Conservation (phyloP, 306 rosid species). For the Erythrophleum fordii region DNA sequence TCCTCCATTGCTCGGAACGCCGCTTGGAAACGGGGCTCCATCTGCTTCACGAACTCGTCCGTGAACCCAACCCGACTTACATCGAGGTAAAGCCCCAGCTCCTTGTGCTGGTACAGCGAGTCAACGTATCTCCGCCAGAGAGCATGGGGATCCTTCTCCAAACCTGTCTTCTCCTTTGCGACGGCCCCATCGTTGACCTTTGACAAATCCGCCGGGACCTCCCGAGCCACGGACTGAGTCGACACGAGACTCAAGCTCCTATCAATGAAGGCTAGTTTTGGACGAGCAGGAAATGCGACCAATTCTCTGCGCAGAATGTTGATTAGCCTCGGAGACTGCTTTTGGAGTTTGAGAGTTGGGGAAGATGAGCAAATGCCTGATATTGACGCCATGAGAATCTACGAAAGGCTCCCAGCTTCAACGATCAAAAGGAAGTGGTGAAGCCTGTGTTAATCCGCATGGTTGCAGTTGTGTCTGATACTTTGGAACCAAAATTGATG, state of each 20-base stretch:
- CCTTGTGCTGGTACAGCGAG: constrained; percentile 94
- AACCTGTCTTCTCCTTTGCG: constrained; percentile 27
- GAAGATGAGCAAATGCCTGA: constrained; percentile 78
- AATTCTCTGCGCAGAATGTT: constrained; percentile 40
- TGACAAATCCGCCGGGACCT: constrained; percentile 55
- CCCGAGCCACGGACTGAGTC: constrained; percentile 66
- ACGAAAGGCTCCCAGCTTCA: neutral
- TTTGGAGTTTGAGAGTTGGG: constrained; percentile 57
- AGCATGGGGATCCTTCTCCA: constrained; percentile 77
- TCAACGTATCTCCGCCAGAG: constrained; percentile 84
- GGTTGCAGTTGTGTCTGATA: neutral
- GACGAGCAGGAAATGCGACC: constrained; percentile 45
- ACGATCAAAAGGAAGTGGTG: neutral
- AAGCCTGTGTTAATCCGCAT: neutral
- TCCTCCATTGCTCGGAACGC: constrained; percentile 86
- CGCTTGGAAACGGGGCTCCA: constrained; percentile 75
- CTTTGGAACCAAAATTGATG: neutral
- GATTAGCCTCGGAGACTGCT: constrained; percentile 25
- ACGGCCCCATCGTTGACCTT: constrained; percentile 24
- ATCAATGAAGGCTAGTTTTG: constrained; percentile 26
- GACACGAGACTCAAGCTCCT: constrained; percentile 25
- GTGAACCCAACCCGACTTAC: constrained; percentile 95
- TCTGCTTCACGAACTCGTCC: constrained; percentile 72
- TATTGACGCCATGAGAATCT: constrained; percentile 70
- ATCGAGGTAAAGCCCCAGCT: constrained; percentile 75